Evolutionary conservation across 768 basidiomycete genomes (phyloP), one percentile per base, ranked within the genome.

Genomic region (Lactarius sanguifluus): DNA sequence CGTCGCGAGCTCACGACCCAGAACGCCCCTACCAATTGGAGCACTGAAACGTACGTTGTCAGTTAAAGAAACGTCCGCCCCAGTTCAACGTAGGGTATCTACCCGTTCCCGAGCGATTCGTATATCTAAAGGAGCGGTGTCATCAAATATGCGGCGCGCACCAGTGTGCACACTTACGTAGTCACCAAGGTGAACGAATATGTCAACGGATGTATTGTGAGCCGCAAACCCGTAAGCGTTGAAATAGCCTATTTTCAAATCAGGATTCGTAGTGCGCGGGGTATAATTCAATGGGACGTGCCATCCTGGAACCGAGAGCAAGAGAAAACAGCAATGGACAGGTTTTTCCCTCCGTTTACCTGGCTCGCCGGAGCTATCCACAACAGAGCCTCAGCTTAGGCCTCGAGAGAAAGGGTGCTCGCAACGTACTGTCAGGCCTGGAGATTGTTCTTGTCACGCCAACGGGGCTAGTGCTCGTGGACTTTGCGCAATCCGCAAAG

Each of bases 221-320:
- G 83, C 81, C 7, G 83, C 84, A 59, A 81, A 78, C 4, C 82
- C 83, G 70, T 86, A 87, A 12, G 85, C 85, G 73, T 85, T 86
- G 77, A 86, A 87, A 75, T 80, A 85, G 1, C 85, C 84, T 82
- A 69, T 54, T 16, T 32, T 30, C 30, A 2, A 34, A 9, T 45
- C 38, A 23, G 59, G 23, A 15, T 13, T 41, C 10, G 28, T 30
- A 36, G 47, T 30, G 20, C 3, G 20, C 30, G 12, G 32, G 28
- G 55, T n/a, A 34, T 18, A 52, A 52, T 15, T 25, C 23, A 13
- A 25, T 52, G 6, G 6, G 59, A 69, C 75, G 28, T 61, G 80
- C 83, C 83, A 50, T 77, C 75, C 73, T 83, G 85, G 70, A 76
- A 84, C 62, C 82, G 82, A 5, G 84, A 84, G 72, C 85, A 86